Base-by-base conservation (phyloP, 2,329 filamentous ascomycete genomes). In the Colletotrichum theobromicola region DNA sequence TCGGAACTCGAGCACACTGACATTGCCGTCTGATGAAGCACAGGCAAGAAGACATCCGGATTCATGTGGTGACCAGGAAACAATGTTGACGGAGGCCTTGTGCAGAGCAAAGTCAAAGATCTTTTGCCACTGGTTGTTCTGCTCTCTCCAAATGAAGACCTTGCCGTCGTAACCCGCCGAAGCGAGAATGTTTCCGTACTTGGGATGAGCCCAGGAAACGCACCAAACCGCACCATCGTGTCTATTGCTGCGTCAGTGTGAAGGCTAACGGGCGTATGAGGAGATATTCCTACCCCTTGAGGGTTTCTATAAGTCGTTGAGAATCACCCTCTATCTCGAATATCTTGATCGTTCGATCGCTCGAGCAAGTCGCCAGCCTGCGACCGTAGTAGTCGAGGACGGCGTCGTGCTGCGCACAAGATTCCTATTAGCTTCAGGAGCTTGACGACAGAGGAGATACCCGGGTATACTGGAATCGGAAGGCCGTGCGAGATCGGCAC, bases 201-300 rank as follows among this genome's bases (percentile, higher is more conserved):
- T 98, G 77, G 97, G 97, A 83, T 99, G 97, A 63, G 96, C 96
- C 97, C 97, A 99, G 80, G 96, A 94, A 74, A 98, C 95, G 84
- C 95, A 98, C 97, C 97, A 99, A 74, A 99, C 96, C 42, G 97
- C 95, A 77, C 96, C 96, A 85, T 99, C 97, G 83, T 99, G 97
- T 78, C 96, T 98, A 80, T 75, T 24, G 13, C 26, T 35, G 9
- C 16, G 26, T 75, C 37, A 75, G 67, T 37, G 18, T 24, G 34
- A 32, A n/a, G 63, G n/a, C n/a, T 24, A 4, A 18, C 7, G 24
- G 35, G 26, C 58, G 58, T 21, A 53, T 35, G 55, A 53, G 58
- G 30, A 12, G 46, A 28, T 24, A 82, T 18, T 34, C 88, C 81
- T 90, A 97, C 95, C 96, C 96, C 87, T 98, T 98, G 78, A 99